Evolutionary conservation across 208 protist species (phyloP).

Genomic region (Trypanosoma rangeli): DNA sequence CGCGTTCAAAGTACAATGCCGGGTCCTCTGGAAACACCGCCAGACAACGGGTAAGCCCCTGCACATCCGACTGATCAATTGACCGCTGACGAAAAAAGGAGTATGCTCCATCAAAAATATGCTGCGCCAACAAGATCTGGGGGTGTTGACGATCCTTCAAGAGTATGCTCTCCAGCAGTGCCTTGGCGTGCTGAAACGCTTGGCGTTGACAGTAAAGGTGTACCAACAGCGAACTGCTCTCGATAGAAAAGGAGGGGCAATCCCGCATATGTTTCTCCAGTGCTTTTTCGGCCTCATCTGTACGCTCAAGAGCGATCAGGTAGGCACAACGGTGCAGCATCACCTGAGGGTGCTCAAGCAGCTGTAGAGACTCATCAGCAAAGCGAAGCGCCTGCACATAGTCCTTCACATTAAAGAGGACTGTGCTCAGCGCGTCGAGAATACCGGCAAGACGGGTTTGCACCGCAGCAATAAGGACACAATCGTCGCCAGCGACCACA

Average conservation of each 20-base stretch:
- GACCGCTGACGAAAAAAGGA: slow-evolving; percentile 68
- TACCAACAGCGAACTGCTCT: slow-evolving; percentile 61
- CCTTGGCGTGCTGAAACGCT: slow-evolving; percentile 62
- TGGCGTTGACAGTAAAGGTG: slow-evolving; percentile 84
- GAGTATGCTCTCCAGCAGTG: slow-evolving; percentile 50
- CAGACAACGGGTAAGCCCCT: slow-evolving; percentile 81
- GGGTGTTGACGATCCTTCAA: slow-evolving; percentile 21
- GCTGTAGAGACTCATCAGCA: slow-evolving; percentile 62
- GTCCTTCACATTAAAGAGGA: slow-evolving; percentile 65
- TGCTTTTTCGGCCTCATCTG: slow-evolving; percentile 78
- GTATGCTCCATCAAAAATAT: slow-evolving; percentile 77
- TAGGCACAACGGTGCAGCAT: slow-evolving; percentile 78
- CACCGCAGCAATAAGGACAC: slow-evolving; percentile 30
- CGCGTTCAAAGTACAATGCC: slow-evolving; percentile 71
- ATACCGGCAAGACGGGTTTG: slow-evolving; percentile 61
- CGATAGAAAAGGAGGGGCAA: slow-evolving; percentile 35
- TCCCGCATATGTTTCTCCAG: slow-evolving; percentile 53
- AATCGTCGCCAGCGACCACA: not conserved
- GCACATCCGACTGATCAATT: slow-evolving; percentile 55
- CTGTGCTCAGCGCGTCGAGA: slow-evolving; percentile 76
- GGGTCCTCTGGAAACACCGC: slow-evolving; percentile 74
- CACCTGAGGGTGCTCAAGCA: slow-evolving; percentile 47
- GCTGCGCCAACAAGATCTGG: slow-evolving; percentile 59
- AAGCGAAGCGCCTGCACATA: slow-evolving; percentile 79
- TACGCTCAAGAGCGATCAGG: slow-evolving; percentile 70